Evolutionary conservation across 2,329 filamentous ascomycete genomes (phyloP), one percentile per base, ranked within the genome.

Genomic region (Parastagonospora avenae): DNA sequence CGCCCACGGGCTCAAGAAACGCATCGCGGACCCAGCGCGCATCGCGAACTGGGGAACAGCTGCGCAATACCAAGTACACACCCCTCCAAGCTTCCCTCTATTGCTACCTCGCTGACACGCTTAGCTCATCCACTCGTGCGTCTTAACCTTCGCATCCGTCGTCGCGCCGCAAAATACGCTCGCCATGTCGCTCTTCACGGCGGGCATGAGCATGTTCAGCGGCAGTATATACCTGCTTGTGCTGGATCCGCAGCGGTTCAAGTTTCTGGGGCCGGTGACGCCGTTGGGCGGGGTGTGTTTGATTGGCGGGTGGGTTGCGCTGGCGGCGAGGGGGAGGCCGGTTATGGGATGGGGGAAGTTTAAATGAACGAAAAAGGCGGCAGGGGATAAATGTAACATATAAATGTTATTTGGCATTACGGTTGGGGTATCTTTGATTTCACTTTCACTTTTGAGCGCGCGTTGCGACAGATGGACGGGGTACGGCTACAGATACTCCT

Each of bases 401-500:
- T 42, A n/a, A 42, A 10, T 4, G n/a, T 30, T 30, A 4, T n/a
- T n/a, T 24, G 4, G 12, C 27, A 28, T 24, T 24, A 24, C 19
- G 19, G 5, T 3, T 24, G 3, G 19, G 19, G 19, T 24, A 37
- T 15, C 35, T 9, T 8, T 19, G 35, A 8, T 8, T 11, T 35
- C 4, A 10, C 6, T 36, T 15, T 19, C 35, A 37, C 6, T 8
- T 16, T n/a, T 15, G 4, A 4, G 14, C 8, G 9, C 35, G 2
- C 9, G 14, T 8, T 16, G 4, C 14, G 35, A 24, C 19, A 24
- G 19, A 24, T 24, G 19, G 19, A 3, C 10, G 6, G 6, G 9
- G 16, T 19, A 16, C 2, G 16, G 6, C 27, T 33, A 97, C 47
- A 97, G 81, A 70, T 96, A 96, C 69, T 96, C 91, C 85, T 97